A percentile compares a stretch with the other conserved stretches of the same genome.
Evolutionary conservation across 2,329 filamentous ascomycete genomes (phyloP).

Genomic region (Cercospora citrullina): DNA sequence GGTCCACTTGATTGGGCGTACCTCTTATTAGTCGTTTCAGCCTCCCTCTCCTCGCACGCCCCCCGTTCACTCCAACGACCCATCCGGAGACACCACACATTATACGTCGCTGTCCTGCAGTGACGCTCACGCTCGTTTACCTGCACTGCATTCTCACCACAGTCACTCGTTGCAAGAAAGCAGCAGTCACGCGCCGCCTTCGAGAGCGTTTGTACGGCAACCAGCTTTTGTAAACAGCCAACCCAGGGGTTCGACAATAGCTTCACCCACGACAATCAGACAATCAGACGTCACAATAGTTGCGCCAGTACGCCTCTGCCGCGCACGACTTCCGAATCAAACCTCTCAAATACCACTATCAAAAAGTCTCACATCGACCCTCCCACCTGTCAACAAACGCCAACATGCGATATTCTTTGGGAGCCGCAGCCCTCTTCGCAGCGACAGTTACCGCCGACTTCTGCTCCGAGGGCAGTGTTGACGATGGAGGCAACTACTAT

Average conservation of each 20-base stretch:
- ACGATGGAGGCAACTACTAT: constrained; percentile 60
- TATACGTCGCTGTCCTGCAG: constrained; percentile 11
- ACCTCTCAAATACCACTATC: not conserved
- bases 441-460: constrained; percentile 33
- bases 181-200: constrained; percentile 2
- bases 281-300: constrained; percentile 3
- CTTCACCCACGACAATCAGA: constrained; percentile 12
- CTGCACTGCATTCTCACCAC: constrained; percentile 10
- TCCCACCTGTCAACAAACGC: not conserved
- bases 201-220: constrained; percentile 4
- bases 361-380: constrained; percentile 15
- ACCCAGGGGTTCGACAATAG: not conserved
- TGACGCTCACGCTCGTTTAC: constrained; percentile 11
- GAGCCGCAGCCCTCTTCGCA: constrained; percentile 36
- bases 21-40: constrained; percentile 12
- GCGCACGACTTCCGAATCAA: not conserved
- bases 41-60: constrained; percentile 9
- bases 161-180: constrained; percentile 10
- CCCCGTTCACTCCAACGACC: constrained; percentile 1
- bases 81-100: constrained; percentile 2
- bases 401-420: constrained; percentile 38
- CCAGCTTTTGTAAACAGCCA: not conserved
- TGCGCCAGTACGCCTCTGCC: constrained; percentile 6
- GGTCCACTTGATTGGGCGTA: constrained; percentile 7
- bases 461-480: constrained; percentile 34